Conservation (phyloP, 495 filamentous ascomycete genomes). For the Pseudoneurospora amorphoporcata region DNA sequence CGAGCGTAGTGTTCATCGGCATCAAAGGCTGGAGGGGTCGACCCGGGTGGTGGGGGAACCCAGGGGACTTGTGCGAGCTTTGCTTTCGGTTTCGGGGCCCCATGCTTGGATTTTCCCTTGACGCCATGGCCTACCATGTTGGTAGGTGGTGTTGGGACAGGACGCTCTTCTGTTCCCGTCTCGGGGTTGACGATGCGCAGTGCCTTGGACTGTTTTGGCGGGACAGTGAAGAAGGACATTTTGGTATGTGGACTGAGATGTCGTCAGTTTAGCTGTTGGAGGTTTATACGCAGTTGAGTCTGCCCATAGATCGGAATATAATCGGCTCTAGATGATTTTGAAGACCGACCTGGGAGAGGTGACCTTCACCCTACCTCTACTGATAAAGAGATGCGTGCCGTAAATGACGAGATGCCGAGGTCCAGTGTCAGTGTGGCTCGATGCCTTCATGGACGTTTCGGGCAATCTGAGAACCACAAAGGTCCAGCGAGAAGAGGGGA, state of each 20-base stretch:
- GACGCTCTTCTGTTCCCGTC: not conserved
- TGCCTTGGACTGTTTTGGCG: not conserved
- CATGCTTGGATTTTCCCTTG: not conserved
- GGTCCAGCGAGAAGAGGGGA: too few species aligned
- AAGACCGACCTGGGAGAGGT: too few species aligned
- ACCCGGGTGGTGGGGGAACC: not conserved
- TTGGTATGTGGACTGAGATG: too few species aligned
- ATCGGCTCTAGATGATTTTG: too few species aligned
- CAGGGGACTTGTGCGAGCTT: not conserved
- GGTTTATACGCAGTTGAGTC: too few species aligned
- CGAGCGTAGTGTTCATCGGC: slow-evolving; percentile 2
- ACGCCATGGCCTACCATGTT: not conserved
- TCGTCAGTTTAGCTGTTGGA: too few species aligned
- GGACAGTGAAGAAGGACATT: not conserved
- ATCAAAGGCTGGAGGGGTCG: not conserved
- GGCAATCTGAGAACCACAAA: too few species aligned
- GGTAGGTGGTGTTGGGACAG: not conserved
- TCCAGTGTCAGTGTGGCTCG: not conserved
- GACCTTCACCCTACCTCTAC: too few species aligned
- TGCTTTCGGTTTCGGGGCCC: not conserved
- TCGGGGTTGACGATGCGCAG: not conserved
- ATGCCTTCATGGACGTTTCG: not conserved
- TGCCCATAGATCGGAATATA: too few species aligned
- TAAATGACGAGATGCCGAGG: not conserved
- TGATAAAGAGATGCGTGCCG: too few species aligned